Evolutionary conservation across 345 rosid species (phyloP), one percentile per base, ranked within the genome.

Genomic region (Eutrema yunnanense): DNA sequence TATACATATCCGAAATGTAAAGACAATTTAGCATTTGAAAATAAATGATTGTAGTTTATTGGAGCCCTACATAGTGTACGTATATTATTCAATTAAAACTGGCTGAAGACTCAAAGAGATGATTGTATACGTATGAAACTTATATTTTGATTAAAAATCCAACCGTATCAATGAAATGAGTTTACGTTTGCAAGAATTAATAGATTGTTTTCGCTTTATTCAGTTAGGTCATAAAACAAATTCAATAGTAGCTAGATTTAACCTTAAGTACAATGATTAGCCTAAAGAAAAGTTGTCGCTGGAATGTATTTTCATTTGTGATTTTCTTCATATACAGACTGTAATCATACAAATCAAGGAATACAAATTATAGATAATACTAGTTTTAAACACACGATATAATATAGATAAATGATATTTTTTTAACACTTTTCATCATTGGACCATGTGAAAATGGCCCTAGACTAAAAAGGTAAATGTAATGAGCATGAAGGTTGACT

Each of bases 381-480:
- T 12, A 12, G 4, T 10, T 37, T n/a, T 27, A 58, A 47, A n/a
- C 12, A 48, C 55, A 22, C 22, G 33, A 32, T 32, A 32, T 32
- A 60, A 9, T 36, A 9, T 14, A 14, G 13, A 19, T 19, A 19
- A 30, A 55, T 26, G 43, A 51, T 62, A 48, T 11, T 48, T 30
- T 19, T 29, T 22, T 40, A 50, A 59, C 62, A 65, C 44, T 30
- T 56, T 40, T 66, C 36, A 59, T 49, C 30, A 36, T 10, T 49
- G 73, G 73, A 74, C 62, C 46, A 74, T 48, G 55, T 67, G 62
- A 53, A 67, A 59, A 62, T 51, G 78, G 42, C 16, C 67, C 53
- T 50, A 58, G 46, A 38, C 7, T 52, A 41, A 48, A 73, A 73
- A 32, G 59, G 33, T 58, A 43, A 37, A 41, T 50, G 67, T 8